Conservation (phyloP, 495 filamentous ascomycete species). For the Annulohypoxylon moriforme region DNA sequence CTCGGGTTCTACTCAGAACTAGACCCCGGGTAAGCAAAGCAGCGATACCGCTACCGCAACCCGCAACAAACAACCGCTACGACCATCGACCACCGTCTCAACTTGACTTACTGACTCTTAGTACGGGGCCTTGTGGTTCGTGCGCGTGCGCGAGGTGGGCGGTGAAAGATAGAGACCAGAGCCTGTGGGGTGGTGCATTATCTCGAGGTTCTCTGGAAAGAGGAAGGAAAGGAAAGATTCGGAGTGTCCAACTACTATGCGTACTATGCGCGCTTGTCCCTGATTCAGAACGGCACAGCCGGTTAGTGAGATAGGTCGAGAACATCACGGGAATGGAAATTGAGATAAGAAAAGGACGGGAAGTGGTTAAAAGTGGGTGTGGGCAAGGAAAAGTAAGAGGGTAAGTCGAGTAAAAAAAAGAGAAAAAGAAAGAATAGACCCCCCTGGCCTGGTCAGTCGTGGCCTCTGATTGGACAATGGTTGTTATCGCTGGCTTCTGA, state of each 20-base stretch:
- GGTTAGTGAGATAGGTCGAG: constrained; percentile 30
- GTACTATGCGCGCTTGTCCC: background rate
- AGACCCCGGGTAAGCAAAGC: constrained; percentile 34
- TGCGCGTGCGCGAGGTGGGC: constrained; percentile 15
- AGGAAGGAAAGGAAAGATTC: constrained; percentile 29
- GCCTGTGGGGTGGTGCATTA: constrained; percentile 27
- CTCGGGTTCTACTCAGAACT: constrained; percentile 34
- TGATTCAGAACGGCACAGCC: constrained; percentile 29
- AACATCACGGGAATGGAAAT: constrained; percentile 30
- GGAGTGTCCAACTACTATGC: background rate
- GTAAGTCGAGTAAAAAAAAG: constrained; percentile 25
- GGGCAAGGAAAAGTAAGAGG: constrained; percentile 32
- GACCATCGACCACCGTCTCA: background rate
- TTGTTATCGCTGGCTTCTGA: constrained; percentile 36
- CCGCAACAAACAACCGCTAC: background rate
- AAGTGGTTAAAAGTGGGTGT: constrained; percentile 39
- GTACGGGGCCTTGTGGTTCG: background rate
- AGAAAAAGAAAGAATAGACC: constrained; percentile 18
- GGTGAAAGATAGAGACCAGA: constrained; percentile 18
- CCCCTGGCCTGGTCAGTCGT: constrained; percentile 5
- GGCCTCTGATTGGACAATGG: constrained; percentile 29
- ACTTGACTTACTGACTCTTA: constrained; percentile 19
- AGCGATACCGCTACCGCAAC: constrained; percentile 38
- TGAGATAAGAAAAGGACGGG: constrained; percentile 37
- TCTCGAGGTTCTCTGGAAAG: constrained; percentile 16